Base-by-base conservation (phyloP, 2,329 filamentous ascomycete species). In the Monilinia fructigena region DNA sequence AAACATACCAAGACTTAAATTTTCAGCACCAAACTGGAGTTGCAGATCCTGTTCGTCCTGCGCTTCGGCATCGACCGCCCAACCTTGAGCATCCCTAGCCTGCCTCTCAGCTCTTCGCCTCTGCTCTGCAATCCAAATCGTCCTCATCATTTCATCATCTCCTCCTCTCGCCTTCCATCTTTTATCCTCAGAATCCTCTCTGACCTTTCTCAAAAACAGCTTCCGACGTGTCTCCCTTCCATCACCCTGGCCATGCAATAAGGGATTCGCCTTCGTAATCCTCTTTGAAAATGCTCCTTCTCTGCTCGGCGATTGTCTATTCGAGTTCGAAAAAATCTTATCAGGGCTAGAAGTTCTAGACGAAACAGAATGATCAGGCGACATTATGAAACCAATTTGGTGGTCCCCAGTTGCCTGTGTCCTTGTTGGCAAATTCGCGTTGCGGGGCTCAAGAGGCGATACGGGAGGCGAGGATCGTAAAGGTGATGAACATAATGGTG, bases 161-260 rank as follows among this genome's bases (percentile, higher is more conserved):
- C 87, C 86, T 35, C 87, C 86, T 70, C 87, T 80, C 62, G 82
- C 80, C 72, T 84, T 81, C 82, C 86, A 89, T 28, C 79, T 78
- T 72, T 80, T 83, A 38, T 90, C 85, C 53, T 89, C 85, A 3
- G 82, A 79, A 52, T 84, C 82, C 72, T 86, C 83, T 67, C 85
- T 81, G 23, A 90, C 86, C 62, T 83, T 89, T 74, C 87, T 85
- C 67, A 94, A 78, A 72, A 94, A 94, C 66, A 89, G 79, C 42
- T 85, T 84, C 56, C 90, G 81, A 66, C 91, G 80, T 64, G 83
- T 81, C 74, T 91, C 87, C 65, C 87, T 85, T 0, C 82, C 81
- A 74, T 92, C 85, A 18, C 70, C 68, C 61, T 85, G 82, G 68
- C 79, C 83, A 70, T 84, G 83, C 23, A 87, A 78, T 8, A 89